Evolutionary conservation across 169 alveolate species (phyloP).

Genomic region (Nephromyces sp.): DNA sequence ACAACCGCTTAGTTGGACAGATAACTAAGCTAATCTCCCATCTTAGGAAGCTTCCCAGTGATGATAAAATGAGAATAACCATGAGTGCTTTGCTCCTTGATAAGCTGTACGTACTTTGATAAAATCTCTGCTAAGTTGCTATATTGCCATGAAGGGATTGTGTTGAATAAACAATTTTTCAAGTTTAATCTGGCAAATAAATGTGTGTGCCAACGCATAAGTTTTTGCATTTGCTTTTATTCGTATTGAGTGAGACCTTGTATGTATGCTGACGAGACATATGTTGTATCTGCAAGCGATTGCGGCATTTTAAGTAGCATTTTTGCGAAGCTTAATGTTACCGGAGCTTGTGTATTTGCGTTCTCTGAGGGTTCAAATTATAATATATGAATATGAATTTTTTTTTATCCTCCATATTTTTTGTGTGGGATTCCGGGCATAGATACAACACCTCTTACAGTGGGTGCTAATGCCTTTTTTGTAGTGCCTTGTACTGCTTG

Average conservation of each 20-base stretch:
- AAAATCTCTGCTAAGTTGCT: background rate
- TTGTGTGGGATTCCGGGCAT: too few species aligned
- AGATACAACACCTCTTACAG: too few species aligned
- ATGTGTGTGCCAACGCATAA: background rate
- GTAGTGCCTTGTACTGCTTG: too few species aligned
- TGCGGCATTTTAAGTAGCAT: too few species aligned
- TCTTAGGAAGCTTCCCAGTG: conserved; percentile 77
- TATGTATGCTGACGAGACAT: background rate
- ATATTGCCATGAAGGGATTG: background rate
- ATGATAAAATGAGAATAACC: conserved; percentile 83
- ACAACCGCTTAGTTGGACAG: conserved; percentile 87
- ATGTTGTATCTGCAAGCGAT: background rate
- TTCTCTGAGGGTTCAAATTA: too few species aligned
- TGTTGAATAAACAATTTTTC: background rate
- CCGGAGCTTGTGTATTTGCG: too few species aligned
- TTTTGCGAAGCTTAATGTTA: too few species aligned
- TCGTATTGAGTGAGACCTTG: background rate
- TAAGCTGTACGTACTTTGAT: conserved; percentile 60
- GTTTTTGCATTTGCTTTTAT: background rate
- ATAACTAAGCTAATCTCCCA: conserved; percentile 80
- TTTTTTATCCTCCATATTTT: too few species aligned
- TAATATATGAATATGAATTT: too few species aligned
- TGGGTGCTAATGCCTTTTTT: too few species aligned
- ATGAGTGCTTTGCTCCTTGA: conserved; percentile 83
- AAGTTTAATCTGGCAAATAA: background rate